These are phyloP conservation scores for Lasiodiplodia hormozganensis DNA, from an alignment of 2,329 filamentous ascomycete genomes.

Conservation along the genomic window DNA sequence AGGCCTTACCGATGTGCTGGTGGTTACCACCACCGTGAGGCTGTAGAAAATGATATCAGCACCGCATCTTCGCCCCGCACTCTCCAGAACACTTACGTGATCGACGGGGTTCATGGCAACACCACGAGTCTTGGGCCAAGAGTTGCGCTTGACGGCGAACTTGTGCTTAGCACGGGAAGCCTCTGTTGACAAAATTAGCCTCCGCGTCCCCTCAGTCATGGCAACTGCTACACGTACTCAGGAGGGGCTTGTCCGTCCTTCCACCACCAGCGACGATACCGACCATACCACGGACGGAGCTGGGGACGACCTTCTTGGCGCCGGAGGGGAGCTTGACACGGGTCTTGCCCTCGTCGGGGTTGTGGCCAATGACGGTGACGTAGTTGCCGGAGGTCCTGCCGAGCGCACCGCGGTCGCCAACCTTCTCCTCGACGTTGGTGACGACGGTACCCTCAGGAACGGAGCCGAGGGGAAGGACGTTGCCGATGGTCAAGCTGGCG, in stretches of 20 bases:
- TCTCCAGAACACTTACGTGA: conserved; percentile 66
- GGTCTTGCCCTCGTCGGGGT: conserved; percentile 86
- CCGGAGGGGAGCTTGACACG: conserved; percentile 98
- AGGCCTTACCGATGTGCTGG: conserved; percentile 99
- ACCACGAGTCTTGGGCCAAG: conserved; percentile 99
- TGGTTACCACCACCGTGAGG: conserved; percentile 86
- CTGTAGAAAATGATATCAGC: conserved; percentile 42
- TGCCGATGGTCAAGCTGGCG: conserved; percentile 94
- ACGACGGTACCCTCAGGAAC: conserved; percentile 99
- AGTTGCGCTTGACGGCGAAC: conserved; percentile 99
- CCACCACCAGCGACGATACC: conserved; percentile 99
- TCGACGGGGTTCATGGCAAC: conserved; percentile 99
- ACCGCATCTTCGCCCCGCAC: conserved; percentile 33
- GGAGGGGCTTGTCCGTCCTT: conserved; percentile 98
- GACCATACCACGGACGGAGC: conserved; percentile 94
- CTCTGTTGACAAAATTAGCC: conserved; percentile 70
- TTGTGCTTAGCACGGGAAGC: conserved; percentile 99
- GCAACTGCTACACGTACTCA: conserved; percentile 68
- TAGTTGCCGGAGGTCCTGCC: conserved; percentile 99
- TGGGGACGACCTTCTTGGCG: conserved; percentile 98
- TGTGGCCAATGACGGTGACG: conserved; percentile 75
- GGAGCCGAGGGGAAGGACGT: conserved; percentile 91
- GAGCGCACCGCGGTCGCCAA: conserved; percentile 93
- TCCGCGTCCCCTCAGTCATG: neutral
- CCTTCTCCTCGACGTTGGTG: conserved; percentile 99